A percentile compares a stretch with the other conserved stretches of the same genome.
These are phyloP conservation scores for Silene conica DNA, from an alignment of 148 eudicot species.

Conservation along the genomic window DNA sequence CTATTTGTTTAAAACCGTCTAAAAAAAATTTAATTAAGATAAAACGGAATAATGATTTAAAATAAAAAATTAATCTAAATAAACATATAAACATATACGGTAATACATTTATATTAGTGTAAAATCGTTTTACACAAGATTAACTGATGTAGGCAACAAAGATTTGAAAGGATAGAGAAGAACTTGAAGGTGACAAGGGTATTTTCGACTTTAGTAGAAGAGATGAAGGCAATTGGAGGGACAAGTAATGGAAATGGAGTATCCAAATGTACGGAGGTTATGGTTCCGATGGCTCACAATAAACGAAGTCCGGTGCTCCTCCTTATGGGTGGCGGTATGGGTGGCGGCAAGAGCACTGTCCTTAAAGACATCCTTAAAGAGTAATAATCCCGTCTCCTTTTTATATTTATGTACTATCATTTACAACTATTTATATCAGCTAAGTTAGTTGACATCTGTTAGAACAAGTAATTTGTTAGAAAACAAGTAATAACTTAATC, in stretches of 20 bases:
- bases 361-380: conserved; percentile 74
- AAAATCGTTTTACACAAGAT: too few relatives aligned
- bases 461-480: too few relatives aligned
- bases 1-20: too few relatives aligned
- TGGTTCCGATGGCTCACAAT: conserved; percentile 66
- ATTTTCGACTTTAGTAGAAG: conserved; percentile 71
- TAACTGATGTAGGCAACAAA: conserved; percentile 45
- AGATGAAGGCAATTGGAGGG: conserved; percentile 67
- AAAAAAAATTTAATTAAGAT: too few relatives aligned
- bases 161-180: conserved; percentile 67
- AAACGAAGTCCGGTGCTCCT: conserved; percentile 77
- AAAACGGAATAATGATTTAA: too few relatives aligned
- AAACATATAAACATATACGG: too few relatives aligned
- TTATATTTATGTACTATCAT: too few relatives aligned
- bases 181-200: conserved; percentile 61
- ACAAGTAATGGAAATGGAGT: conserved; percentile 22
- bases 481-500: too few relatives aligned
- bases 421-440: too few relatives aligned
- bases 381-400: conserved; percentile 29
- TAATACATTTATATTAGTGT: too few relatives aligned
- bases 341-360: conserved; percentile 95
- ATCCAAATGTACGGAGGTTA: conserved; percentile 53
- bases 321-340: conserved; percentile 96
- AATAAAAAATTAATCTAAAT: too few relatives aligned
- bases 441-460: too few relatives aligned